phyloP scores from a whole-genome alignment of 2,329 filamentous ascomycete genomes.

The Rosellinia necatrix region DNA sequence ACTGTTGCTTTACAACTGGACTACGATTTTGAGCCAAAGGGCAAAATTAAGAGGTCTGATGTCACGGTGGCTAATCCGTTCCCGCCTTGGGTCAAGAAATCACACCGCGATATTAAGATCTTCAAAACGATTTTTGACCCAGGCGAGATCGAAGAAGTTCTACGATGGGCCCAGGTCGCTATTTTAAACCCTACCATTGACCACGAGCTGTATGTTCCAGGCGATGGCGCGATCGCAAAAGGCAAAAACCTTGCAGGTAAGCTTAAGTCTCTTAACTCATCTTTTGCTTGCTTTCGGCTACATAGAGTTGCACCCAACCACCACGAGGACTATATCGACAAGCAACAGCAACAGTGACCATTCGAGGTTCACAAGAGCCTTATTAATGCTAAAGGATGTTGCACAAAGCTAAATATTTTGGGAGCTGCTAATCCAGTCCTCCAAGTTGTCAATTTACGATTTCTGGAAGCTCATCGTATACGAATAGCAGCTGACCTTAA shows the following conservation, averaged over 20 bases:
- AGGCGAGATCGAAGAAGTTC: conserved; percentile 65
- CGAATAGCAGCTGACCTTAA: neutral
- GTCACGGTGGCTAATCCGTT: conserved; percentile 60
- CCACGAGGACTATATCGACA: no score
- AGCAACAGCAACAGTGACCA: no score
- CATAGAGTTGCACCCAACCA: no score
- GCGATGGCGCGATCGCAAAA: conserved; percentile 46
- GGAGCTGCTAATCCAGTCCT: no score
- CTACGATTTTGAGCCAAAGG: conserved; percentile 59
- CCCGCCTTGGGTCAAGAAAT: conserved; percentile 66
- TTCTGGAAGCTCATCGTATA: neutral
- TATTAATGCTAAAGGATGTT: no score
- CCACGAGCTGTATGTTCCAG: conserved; percentile 59
- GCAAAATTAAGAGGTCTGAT: conserved; percentile 50
- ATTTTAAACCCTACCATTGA: conserved; percentile 69
- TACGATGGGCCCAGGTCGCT: conserved; percentile 77
- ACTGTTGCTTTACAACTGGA: conserved; percentile 67
- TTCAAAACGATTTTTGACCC: conserved; percentile 70
- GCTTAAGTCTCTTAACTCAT: conserved; percentile 15
- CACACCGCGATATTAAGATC: conserved; percentile 50
- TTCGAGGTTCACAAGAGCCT: no score
- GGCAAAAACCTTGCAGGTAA: conserved; percentile 44
- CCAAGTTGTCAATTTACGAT: neutral
- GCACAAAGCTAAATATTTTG: no score
- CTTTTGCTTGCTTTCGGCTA: neutral